These are phyloP conservation scores for Candida piceae DNA, from an alignment of 805 yeast species.

Conservation along the genomic window DNA sequence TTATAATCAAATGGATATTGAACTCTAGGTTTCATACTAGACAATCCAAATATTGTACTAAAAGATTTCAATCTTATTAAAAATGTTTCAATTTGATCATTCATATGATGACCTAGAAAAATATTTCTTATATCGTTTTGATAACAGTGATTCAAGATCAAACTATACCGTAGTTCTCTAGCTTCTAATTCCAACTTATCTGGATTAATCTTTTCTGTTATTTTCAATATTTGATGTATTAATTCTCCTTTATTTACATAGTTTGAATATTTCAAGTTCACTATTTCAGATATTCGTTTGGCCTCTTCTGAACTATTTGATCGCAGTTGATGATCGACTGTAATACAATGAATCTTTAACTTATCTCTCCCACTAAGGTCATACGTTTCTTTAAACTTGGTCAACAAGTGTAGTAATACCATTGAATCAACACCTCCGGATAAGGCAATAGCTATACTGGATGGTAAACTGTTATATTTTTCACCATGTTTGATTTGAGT, in stretches of 20 bases:
- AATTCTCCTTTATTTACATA: slow-evolving; percentile 2
- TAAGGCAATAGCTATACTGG: slow-evolving; percentile 40
- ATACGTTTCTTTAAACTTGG: slow-evolving; percentile 21
- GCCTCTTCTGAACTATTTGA: slow-evolving; percentile 49
- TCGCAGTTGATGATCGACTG: slow-evolving; percentile 62
- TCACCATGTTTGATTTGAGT: too few relatives aligned
- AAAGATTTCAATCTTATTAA: slow-evolving; percentile 45
- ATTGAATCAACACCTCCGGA: slow-evolving; percentile 85
- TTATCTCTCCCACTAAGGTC: background rate
- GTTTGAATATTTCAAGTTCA: slow-evolving; percentile 12
- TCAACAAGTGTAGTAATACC: slow-evolving; percentile 54
- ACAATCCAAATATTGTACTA: slow-evolving; percentile 52
- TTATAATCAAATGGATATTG: slow-evolving; percentile 11
- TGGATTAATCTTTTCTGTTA: slow-evolving; percentile 11
- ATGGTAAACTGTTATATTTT: background rate
- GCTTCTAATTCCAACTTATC: slow-evolving; percentile 49
- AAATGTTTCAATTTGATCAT: slow-evolving; percentile 73
- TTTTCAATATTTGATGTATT: slow-evolving; percentile 22
- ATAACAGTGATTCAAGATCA: slow-evolving; percentile 38
- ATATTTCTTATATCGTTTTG: slow-evolving; percentile 32
- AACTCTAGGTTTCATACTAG: slow-evolving; percentile 38
- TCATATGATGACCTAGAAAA: slow-evolving; percentile 60
- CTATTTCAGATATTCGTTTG: slow-evolving; percentile 21
- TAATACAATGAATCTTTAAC: slow-evolving; percentile 43
- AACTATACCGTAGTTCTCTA: slow-evolving; percentile 45